phyloP scores from a whole-genome alignment of 768 basidiomycete species.

The Podaxis sp. region DNA sequence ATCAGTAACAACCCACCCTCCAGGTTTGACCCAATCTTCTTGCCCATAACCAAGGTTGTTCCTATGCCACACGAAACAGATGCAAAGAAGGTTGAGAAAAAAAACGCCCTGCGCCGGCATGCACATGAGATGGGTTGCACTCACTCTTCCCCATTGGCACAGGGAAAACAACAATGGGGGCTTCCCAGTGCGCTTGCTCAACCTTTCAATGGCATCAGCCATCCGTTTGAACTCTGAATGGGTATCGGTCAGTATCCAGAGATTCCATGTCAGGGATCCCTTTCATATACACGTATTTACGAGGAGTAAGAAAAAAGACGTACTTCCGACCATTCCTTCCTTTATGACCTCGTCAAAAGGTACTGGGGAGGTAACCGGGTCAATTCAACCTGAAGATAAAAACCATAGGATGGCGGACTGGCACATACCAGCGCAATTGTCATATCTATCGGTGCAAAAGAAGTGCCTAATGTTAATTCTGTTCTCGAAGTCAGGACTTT shows the following conservation, averaged over 20 bases:
- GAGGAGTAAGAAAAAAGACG: constrained; percentile 19
- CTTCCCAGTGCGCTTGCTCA: constrained; percentile 47
- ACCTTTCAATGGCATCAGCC: constrained; percentile 53
- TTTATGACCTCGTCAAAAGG: constrained; percentile 57
- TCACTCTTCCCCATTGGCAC: constrained; percentile 69
- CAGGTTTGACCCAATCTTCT: constrained; percentile 60
- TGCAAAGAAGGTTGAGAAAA: background rate
- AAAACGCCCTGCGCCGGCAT: background rate
- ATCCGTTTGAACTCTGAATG: constrained; percentile 58
- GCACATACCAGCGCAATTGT: constrained; percentile 57
- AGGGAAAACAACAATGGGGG: constrained; percentile 59
- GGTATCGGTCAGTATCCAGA: background rate
- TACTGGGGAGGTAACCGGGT: constrained; percentile 28
- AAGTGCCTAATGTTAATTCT: background rate
- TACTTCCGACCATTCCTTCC: constrained; percentile 56
- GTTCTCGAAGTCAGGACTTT: background rate
- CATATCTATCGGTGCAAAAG: constrained; percentile 39
- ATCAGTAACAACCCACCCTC: constrained; percentile 44
- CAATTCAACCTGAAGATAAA: background rate
- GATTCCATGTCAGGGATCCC: background rate
- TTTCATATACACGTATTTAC: background rate
- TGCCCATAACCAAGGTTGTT: constrained; percentile 68
- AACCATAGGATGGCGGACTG: background rate
- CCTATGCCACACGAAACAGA: constrained; percentile 29
- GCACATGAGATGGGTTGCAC: constrained; percentile 15